Conservation (phyloP, 1,284 basidiomycete species). For the Cryptococcus depauperatus region DNA sequence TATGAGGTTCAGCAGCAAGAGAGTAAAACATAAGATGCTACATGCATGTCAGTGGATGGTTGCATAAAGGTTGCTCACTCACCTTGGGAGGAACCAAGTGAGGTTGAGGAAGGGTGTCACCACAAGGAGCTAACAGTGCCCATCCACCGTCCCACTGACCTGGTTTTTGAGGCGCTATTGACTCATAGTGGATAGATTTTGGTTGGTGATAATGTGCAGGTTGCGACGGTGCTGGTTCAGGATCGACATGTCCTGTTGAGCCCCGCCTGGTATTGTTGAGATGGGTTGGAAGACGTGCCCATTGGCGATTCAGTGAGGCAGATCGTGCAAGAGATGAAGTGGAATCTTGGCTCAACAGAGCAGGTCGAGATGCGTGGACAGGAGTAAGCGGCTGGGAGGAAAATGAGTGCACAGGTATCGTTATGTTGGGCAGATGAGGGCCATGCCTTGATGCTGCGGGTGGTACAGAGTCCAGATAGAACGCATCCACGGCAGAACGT, state of each 20-base stretch:
- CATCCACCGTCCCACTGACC: slow-evolving; percentile 13
- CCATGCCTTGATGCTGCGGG: not conserved
- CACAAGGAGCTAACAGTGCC: slow-evolving; percentile 20
- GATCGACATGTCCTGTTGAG: slow-evolving; percentile 22
- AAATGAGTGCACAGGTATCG: too few relatives aligned
- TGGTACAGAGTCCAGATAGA: slow-evolving; percentile 34
- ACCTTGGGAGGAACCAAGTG: slow-evolving; percentile 25
- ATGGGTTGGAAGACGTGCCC: slow-evolving; percentile 20
- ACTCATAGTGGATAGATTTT: not conserved
- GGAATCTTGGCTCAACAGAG: not conserved
- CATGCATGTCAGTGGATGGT: not conserved
- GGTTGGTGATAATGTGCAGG: not conserved
- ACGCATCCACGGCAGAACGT: slow-evolving; percentile 54
- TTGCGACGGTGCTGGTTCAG: not conserved
- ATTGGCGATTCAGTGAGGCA: slow-evolving; percentile 32
- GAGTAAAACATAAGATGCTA: slow-evolving; percentile 39
- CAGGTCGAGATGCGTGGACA: not conserved
- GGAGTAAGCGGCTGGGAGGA: not conserved
- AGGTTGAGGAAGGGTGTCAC: slow-evolving; percentile 11
- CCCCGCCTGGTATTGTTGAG: slow-evolving; percentile 15
- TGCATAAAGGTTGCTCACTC: slow-evolving; percentile 4
- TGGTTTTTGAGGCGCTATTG: not conserved
- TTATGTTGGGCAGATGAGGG: too few relatives aligned
- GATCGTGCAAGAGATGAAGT: slow-evolving; percentile 21
- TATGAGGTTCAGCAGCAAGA: slow-evolving; percentile 36